Conservation (phyloP, 768 basidiomycete species). For the Collybia sordida region DNA sequence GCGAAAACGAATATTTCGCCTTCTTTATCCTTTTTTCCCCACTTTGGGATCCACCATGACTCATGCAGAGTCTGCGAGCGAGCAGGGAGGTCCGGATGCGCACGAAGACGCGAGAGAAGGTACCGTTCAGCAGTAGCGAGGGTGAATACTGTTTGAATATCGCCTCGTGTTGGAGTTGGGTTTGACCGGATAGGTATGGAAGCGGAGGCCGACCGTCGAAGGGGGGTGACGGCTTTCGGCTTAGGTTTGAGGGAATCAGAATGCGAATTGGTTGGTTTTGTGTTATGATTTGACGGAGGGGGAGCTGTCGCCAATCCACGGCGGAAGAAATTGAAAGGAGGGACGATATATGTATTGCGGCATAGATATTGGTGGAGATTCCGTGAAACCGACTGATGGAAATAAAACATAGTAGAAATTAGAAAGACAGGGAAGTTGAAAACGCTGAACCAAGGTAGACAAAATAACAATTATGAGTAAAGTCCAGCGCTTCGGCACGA, state of each 20-base stretch:
- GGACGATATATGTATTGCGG: background rate
- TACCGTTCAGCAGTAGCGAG: slow-evolving; percentile 88
- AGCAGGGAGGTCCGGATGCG: slow-evolving; percentile 47
- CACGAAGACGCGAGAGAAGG: slow-evolving; percentile 60
- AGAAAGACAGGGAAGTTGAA: too few relatives aligned
- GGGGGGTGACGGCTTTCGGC: slow-evolving; percentile 79
- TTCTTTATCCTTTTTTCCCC: slow-evolving; percentile 52
- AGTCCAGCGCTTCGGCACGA: too few relatives aligned
- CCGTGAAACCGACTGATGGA: background rate
- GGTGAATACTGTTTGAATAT: slow-evolving; percentile 78
- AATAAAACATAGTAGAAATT: too few relatives aligned
- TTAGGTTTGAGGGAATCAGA: slow-evolving; percentile 51
- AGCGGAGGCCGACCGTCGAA: slow-evolving; percentile 80
- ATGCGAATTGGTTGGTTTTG: background rate
- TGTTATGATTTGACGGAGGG: background rate
- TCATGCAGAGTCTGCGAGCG: slow-evolving; percentile 67
- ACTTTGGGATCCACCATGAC: slow-evolving; percentile 77
- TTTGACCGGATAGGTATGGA: slow-evolving; percentile 86
- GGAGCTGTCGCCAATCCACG: background rate
- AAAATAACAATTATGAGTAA: too few relatives aligned
- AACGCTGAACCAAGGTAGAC: too few relatives aligned
- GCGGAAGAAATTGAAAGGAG: background rate
- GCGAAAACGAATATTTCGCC: slow-evolving; percentile 90
- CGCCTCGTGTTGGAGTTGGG: slow-evolving; percentile 80
- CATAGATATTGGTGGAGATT: background rate